Base-by-base conservation (phyloP, 306 rosid genomes). In the Quercus parvula region DNA sequence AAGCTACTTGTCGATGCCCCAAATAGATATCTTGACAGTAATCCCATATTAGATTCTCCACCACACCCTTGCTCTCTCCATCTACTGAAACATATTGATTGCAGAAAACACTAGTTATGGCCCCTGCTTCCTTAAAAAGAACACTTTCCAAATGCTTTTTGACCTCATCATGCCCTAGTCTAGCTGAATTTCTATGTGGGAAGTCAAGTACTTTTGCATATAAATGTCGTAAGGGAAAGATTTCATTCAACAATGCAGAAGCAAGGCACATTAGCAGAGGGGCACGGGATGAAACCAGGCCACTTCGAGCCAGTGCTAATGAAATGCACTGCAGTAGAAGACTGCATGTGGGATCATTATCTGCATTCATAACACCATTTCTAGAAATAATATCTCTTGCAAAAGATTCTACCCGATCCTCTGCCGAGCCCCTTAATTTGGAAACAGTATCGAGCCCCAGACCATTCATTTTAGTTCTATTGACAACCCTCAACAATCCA, bases 51-150 rank as follows among this genome's bases (percentile, higher is more conserved):
- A 88, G 89, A 83, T 86, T 91, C 73, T 92, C 99, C 49, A 92
- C 97, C 27, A 76, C 52, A 52, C 31, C 71, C 86, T 85, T 89
- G 82, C 78, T 90, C 74, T 87, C 90, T 57, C 86, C 97, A 20
- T 80, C 92, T 5, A 84, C 92, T 70, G 85, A 87, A 79, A 82
- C 87, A 89, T 95, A 92, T 54, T 79, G 97, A 63, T 76, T 90
- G 83, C 99, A 92, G 59, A 94, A 86, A 84, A 91, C 83, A 79
- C 92, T 86, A 0, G 92, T 82, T 62, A 94, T 72, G 17, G 87
- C 88, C 71, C 98, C 97, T 5, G 98, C 94, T 85, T 94, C 99
- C 88, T 92, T 92, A 76, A 91, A 92, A 30, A 78, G 85, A 74
- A 90, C 77, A 75, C 82, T 85, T 67, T 84, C 89, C 68, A 89